A percentile compares a stretch with the other conserved stretches of the same genome.
phyloP scores from a whole-genome alignment of 1,284 basidiomycete genomes.

The Coniophora puteana region DNA sequence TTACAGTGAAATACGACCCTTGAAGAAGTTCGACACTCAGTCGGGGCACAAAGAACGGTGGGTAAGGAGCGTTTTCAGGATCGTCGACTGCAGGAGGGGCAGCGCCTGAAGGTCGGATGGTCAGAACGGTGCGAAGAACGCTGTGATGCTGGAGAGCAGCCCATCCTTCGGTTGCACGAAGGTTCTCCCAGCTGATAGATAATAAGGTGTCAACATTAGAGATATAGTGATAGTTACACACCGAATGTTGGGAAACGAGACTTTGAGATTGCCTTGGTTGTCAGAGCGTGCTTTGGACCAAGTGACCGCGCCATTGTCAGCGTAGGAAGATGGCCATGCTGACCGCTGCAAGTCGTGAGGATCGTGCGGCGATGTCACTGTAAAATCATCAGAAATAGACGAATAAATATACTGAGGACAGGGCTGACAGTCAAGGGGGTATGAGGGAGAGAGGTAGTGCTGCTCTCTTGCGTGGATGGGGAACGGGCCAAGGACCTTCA shows the following conservation, averaged over 20 bases:
- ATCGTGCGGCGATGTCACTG: slow-evolving; percentile 34
- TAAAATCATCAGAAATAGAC: slow-evolving; percentile 2
- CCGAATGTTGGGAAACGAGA: slow-evolving; percentile 64
- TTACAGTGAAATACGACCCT: slow-evolving; percentile 65
- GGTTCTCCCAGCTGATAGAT: slow-evolving; percentile 54
- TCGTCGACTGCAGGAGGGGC: not conserved
- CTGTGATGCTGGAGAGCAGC: slow-evolving; percentile 73
- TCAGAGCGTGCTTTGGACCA: slow-evolving; percentile 47
- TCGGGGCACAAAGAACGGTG: slow-evolving; percentile 34
- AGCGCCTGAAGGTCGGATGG: slow-evolving; percentile 39
- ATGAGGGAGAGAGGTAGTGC: slow-evolving; percentile 70
- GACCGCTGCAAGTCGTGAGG: slow-evolving; percentile 37
- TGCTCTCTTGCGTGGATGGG: slow-evolving; percentile 80
- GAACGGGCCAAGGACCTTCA: slow-evolving; percentile 79
- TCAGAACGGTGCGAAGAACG: slow-evolving; percentile 59
- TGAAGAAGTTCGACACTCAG: slow-evolving; percentile 46
- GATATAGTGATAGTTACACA: slow-evolving; percentile 16
- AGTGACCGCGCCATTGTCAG: slow-evolving; percentile 53
- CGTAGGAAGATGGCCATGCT: slow-evolving; percentile 62
- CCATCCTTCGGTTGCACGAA: slow-evolving; percentile 78
- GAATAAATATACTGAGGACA: slow-evolving; percentile 16
- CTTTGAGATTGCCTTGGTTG: slow-evolving; percentile 42
- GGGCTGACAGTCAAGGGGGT: slow-evolving; percentile 58
- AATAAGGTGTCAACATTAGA: slow-evolving; percentile 4
- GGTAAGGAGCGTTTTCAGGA: not conserved